Base-by-base conservation (phyloP, 1,139 yeast species). In the Kluyveromyces sp. region DNA sequence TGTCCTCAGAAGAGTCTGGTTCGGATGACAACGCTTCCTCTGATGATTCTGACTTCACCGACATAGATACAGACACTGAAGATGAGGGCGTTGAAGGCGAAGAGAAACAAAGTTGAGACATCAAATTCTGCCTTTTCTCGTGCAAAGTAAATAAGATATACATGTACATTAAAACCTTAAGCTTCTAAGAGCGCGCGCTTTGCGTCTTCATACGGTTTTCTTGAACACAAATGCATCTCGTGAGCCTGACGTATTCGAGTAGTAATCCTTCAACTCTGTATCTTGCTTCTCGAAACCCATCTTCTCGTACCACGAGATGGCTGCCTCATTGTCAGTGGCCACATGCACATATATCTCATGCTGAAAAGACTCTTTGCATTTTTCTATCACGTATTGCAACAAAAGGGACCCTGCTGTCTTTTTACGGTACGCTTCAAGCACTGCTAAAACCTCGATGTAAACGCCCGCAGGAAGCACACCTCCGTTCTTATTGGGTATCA, bases 381-480 rank as follows among this genome's bases (percentile, higher is more conserved):
- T 71, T 29, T 73, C 74, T 29, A 77, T 69, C 16, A 83, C 64
- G 61, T 70, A 78, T 2, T 73, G 67, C 42, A 86, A 61, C 41
- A 85, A 68, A 55, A 69, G 65, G 11, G 67, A 60, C n/a, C 88
- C 95, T 36, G 84, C 71, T 0, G 87, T 85, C 50, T 69, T 67
- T 26, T 69, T 61, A 49, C 81, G 66, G 61, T 83, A 86, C 1
- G 77, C 74, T 35, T 74, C 67, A 49, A 83, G 65, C 6, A 85
- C 89, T 0, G 80, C 85, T 38, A 86, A 61, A 2, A 80, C 71
- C 58, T 83, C 84, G 32, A 86, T 71, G 53, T 82, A 77, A 1
- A 84, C 71, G 4, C 78, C 75, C 11, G 64, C 58, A 1, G 76
- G 75, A 3, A 67, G 53, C 12, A 60, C 54, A 55, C 64, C 49